phyloP scores from a whole-genome alignment of 73 alveolate genomes.

The Paramecium biaurelia region DNA sequence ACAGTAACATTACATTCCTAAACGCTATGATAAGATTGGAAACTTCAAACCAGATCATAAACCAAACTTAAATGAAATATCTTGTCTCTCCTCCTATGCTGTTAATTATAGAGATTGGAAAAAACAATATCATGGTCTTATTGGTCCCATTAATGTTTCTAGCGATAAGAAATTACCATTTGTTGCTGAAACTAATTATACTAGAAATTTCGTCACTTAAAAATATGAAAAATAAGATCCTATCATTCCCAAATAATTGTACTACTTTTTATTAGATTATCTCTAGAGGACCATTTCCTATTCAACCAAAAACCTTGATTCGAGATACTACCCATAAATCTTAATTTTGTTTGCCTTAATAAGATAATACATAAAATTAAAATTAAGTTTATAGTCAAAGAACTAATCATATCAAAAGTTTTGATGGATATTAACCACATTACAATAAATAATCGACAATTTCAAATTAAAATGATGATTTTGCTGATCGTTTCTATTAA shows the following conservation, averaged over 20 bases:
- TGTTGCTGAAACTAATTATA: background rate
- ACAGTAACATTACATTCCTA: background rate
- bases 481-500: background rate
- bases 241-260: background rate
- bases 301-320: background rate
- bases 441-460: background rate
- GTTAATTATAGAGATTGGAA: background rate
- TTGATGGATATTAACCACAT: background rate
- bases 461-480: background rate
- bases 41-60: slow-evolving; percentile 15
- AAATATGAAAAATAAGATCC: slow-evolving; percentile 4
- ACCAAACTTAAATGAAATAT: background rate
- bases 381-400: background rate
- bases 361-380: background rate
- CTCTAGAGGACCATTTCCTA: background rate
- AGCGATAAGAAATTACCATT: background rate
- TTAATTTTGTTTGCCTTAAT: background rate
- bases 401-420: background rate
- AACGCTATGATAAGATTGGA: background rate
- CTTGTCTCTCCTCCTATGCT: background rate
- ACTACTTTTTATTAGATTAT: background rate
- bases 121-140: background rate
- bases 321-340: background rate
- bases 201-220: background rate
- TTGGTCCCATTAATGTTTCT: background rate